Base-by-base conservation (phyloP, 2,329 filamentous ascomycete species). In the Cytospora leucostoma region DNA sequence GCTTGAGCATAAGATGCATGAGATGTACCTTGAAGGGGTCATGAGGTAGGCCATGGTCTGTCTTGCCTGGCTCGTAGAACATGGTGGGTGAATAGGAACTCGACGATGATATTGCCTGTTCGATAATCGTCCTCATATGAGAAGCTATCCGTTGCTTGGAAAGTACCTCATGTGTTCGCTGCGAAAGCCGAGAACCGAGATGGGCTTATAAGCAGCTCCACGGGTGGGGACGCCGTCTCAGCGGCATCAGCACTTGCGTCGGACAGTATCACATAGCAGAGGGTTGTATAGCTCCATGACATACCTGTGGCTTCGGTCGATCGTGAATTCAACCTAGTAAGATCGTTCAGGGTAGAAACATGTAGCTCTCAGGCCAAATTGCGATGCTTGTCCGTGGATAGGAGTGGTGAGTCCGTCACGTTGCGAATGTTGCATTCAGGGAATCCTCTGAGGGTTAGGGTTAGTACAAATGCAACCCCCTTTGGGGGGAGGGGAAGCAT, bases 21-120 rank as follows among this genome's bases (percentile, higher is more conserved):
- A 35, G 19, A 11, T 56, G 13, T 27, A 64, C 62, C 62, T 64
- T 64, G 62, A 64, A 64, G 15, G 62, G 62, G 12, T 64, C 62
- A 33, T 58, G 62, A 19, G 59, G 44, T 7, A 64, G 34, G 6
- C 62, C 62, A 35, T 64, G 62, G 12, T 64, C 62, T 57, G 62
- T 64, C 32, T 62, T 64, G 7, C 62, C 62, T 27, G 62, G 62
- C 37, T 65, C 63, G 63, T 65, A 65, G 49, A 65, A 65, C 63
- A 65, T 65, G 37, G 27, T 27, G 27, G 27, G 4, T 27, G 4
- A 27, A 27, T 27, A 27, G 27, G 2, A 27, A 27, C 27, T 27
- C 4, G 27, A 4, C 27, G 4, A 27, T 27, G 27, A 27, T 27
- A 27, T 27, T 27, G 27, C 2, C 27, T 2, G 12, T 49, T 5